Evolutionary conservation across 345 rosid species (phyloP), one percentile per base, ranked within the genome.

Genomic region (Hibiscus mutabilis): DNA sequence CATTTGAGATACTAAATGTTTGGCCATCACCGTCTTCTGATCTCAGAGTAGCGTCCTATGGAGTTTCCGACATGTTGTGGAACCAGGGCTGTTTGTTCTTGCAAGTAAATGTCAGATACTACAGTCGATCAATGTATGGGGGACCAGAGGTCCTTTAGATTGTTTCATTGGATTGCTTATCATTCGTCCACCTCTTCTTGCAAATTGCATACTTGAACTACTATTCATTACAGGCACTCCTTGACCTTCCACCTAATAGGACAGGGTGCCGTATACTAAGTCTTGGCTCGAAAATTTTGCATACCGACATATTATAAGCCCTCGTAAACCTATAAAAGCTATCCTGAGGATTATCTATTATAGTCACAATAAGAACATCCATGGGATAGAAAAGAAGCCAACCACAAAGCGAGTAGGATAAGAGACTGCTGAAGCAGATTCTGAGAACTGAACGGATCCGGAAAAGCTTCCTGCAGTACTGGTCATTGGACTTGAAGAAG

Each of bases 401-500:
- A 58, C 1, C 5, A 74, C 14, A 64, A 81, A 69, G 60, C 24
- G 69, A 79, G 75, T 83, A 72, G 78, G 79, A 66, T 77, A 62
- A 76, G 66, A 74, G 72, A 75, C 65, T 67, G 75, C 60, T 57
- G 91, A 83, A 69, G 86, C 79, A 40, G 97, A 86, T 74, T 64
- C 85, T 18, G 94, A 57, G 78, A 95, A 86, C 79, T 95, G 96
- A 76, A 95, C 90, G 16, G 90, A 89, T 81, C 99, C 99, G 29
- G 94, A 79, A 81, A 90, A 90, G 82, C 88, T 85, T 83, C 96
- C 96, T 2, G 72, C 77, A 27, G 80, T 42, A 66, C 76, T 79
- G 18, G 91, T 79, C 60, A 78, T 59, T 22, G 96, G 92, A 82
- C 80, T 70, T 76, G 82, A 70, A 22, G 81, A 63, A 12, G 92